Percentiles rank a stretch among this genome's conserved stretches.
These are phyloP conservation scores for Cucurbita argyrosperma DNA, from an alignment of 306 rosid genomes.

Conservation along the genomic window DNA sequence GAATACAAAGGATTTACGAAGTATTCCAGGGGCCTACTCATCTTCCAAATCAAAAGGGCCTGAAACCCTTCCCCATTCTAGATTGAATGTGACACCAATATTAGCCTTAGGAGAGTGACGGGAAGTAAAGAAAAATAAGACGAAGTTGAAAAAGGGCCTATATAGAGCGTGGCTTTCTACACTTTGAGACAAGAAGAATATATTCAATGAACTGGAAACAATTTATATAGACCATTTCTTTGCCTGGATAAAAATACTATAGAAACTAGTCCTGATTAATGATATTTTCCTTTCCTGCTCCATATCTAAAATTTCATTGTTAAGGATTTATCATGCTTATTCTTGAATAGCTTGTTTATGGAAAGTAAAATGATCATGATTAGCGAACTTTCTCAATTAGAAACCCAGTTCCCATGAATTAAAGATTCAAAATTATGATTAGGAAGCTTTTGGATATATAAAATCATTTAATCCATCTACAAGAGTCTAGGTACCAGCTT, in stretches of 20 bases:
- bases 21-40: neutral
- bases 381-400: neutral
- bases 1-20: neutral
- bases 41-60: neutral
- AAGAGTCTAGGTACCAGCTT: neutral
- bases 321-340: neutral
- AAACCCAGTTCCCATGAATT: neutral
- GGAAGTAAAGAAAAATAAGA: neutral
- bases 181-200: neutral
- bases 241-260: neutral
- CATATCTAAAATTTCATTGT: neutral
- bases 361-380: neutral
- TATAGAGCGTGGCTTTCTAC: neutral
- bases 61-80: neutral
- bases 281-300: neutral
- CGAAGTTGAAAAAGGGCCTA: neutral
- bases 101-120: neutral
- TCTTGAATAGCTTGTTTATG: neutral
- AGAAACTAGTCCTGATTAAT: neutral
- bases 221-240: neutral
- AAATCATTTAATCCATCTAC: neutral
- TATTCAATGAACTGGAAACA: neutral
- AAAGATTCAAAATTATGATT: neutral
- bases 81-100: neutral
- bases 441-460: neutral